A percentile compares a stretch with the other conserved stretches of the same genome.
These are phyloP conservation scores for Russula sp. DNA, from an alignment of 768 basidiomycete species.

Conservation along the genomic window DNA sequence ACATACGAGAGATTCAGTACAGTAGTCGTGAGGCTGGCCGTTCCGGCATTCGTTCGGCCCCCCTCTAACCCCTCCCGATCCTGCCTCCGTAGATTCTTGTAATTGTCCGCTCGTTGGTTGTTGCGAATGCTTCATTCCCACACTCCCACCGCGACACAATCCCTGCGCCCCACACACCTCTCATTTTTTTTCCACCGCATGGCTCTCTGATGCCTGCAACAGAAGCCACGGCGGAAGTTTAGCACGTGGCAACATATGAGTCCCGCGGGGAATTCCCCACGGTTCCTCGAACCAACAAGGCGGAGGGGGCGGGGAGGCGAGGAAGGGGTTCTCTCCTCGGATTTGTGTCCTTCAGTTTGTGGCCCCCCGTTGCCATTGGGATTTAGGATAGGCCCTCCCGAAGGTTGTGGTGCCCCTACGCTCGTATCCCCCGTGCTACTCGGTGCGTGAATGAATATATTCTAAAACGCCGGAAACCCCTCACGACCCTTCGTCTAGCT, in stretches of 20 bases:
- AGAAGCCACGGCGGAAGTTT: no score
- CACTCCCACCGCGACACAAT: neutral
- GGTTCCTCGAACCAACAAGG: neutral
- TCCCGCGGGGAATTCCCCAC: neutral
- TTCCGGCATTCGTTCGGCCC: neutral
- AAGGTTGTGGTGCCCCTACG: neutral
- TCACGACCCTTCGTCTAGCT: neutral
- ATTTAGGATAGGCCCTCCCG: neutral
- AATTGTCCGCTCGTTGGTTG: neutral
- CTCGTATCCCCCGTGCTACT: neutral
- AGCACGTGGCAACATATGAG: neutral
- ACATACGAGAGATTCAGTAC: neutral
- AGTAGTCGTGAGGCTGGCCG: neutral
- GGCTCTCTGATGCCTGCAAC: neutral
- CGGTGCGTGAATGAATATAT: neutral
- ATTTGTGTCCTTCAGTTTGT: neutral
- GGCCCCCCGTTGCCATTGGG: neutral
- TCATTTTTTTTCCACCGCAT: neutral
- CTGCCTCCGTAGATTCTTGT: neutral
- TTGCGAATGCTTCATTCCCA: neutral
- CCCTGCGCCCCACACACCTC: neutral
- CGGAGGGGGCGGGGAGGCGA: no score
- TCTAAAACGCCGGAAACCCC: neutral
- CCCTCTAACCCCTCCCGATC: conserved; percentile 4
- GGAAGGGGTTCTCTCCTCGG: neutral